Base-by-base conservation (phyloP, 2,329 filamentous ascomycete species). In the Colletotrichum orchidophilum region DNA sequence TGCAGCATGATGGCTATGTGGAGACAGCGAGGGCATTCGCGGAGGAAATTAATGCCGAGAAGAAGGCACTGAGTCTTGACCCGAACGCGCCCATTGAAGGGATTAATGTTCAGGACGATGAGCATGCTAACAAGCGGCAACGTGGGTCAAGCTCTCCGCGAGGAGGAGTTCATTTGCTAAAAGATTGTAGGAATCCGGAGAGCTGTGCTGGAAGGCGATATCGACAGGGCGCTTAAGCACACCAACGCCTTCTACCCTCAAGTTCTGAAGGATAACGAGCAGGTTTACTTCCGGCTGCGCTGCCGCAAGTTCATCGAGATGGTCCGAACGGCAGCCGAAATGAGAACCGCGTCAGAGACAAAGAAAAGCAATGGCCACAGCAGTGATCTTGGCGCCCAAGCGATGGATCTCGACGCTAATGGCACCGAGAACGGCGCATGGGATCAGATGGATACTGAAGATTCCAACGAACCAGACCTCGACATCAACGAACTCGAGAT, bases 221-320 rank as follows among this genome's bases (percentile, higher is more conserved):
- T 99, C 71, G 96, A 98, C 81, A 91, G 88, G 75, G 96, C 96
- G 0, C 86, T 98, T n/a, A 93, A 95, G 79, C 88, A 92, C 76
- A 97, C 94, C 3, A 90, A 91, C 60, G 85, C 87, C 13, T 94
- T 91, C 77, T 99, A 98, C 76, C 93, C 94, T 5, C 87, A 88
- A 27, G 94, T 98, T 1, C 87, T 99, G 21, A 87, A 90, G 57
- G 89, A 94, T 26, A 94, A 97, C 77, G 90, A 94, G 65, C 90
- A 94, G 64, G 94, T 98, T 18, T 91, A 95, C 78, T 98, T 99
- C 82, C 93, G 92, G 69, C 85, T 99, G 59, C 90, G 92, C 75
- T 98, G 95, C 78, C 91, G 95, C 71, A 97, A 96, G 79, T 98
- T 98, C 80, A 92, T 98, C 72, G 96, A 99, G 81, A 96, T 99